Evolutionary conservation across 164 flowering plant genomes (phyloP).

Genomic region (Vitis amurensis): DNA sequence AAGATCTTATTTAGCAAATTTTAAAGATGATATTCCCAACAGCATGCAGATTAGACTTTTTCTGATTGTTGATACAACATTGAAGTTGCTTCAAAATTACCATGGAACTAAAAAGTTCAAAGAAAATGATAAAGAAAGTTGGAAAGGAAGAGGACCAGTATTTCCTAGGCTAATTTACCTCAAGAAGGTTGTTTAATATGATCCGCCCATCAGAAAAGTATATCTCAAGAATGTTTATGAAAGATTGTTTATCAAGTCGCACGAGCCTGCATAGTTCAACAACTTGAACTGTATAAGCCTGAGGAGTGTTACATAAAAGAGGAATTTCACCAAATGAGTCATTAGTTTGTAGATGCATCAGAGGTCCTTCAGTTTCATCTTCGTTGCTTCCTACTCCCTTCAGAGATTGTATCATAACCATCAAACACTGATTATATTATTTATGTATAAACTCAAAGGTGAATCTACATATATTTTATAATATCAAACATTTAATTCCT

Average conservation of each 20-base stretch:
- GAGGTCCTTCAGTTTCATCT: conserved; percentile 44
- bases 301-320: conserved; percentile 69
- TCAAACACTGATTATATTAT: background rate
- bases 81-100: background rate
- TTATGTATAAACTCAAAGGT: no score
- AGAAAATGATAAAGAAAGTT: background rate
- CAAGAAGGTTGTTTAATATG: conserved; percentile 57
- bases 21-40: no score
- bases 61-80: background rate
- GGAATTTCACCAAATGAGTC: conserved; percentile 66
- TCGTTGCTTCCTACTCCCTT: conserved; percentile 53
- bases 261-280: conserved; percentile 61
- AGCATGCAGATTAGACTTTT: no score
- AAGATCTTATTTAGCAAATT: no score
- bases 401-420: conserved; percentile 26
- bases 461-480: no score
- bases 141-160: background rate
- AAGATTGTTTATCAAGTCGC: conserved; percentile 69
- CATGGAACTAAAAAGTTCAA: background rate
- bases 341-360: conserved; percentile 31
- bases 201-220: conserved; percentile 58
- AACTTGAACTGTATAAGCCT: conserved; percentile 66
- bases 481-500: no score
- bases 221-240: conserved; percentile 52
- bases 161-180: conserved; percentile 37